These are phyloP conservation scores for Beauveria sp. DNA, from an alignment of 2,329 filamentous ascomycete genomes.

Conservation along the genomic window DNA sequence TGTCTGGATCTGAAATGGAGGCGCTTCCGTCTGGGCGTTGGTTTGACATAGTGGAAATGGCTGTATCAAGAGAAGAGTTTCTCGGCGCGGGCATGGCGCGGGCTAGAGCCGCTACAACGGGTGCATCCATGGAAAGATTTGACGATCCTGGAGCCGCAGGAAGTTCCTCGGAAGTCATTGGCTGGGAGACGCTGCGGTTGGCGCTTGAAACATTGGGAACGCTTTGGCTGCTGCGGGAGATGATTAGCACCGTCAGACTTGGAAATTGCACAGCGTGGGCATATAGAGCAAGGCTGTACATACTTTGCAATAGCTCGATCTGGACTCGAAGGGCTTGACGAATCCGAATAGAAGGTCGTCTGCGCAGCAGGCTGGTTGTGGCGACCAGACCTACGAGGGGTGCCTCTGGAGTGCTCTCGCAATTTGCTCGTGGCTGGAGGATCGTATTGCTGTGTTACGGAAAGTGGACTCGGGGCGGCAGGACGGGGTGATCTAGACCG, in stretches of 20 bases:
- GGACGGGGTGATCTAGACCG: slow-evolving; percentile 39
- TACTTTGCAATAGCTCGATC: slow-evolving; percentile 26
- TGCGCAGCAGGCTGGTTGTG: slow-evolving; percentile 15
- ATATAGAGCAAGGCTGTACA: neutral
- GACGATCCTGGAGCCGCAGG: slow-evolving; percentile 24
- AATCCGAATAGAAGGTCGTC: slow-evolving; percentile 30
- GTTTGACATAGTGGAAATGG: slow-evolving; percentile 69
- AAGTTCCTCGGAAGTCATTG: slow-evolving; percentile 31
- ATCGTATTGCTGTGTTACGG: slow-evolving; percentile 20
- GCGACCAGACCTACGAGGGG: neutral
- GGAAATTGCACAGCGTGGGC: neutral
- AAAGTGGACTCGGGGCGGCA: slow-evolving; percentile 43
- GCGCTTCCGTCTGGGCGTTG: slow-evolving; percentile 45
- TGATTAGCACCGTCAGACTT: neutral
- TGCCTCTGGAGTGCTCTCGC: slow-evolving; percentile 20
- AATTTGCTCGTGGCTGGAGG: slow-evolving; percentile 22
- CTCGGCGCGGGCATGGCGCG: slow-evolving; percentile 44
- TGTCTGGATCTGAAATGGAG: slow-evolving; percentile 51
- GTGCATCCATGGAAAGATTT: slow-evolving; percentile 40
- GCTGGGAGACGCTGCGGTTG: slow-evolving; percentile 35
- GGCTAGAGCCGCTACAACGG: slow-evolving; percentile 32
- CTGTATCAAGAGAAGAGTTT: slow-evolving; percentile 87
- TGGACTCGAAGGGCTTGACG: slow-evolving; percentile 27
- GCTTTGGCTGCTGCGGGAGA: slow-evolving; percentile 17
- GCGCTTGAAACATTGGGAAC: slow-evolving; percentile 38